phyloP scores from a whole-genome alignment of 768 basidiomycete species.

The Suillus alpinus region DNA sequence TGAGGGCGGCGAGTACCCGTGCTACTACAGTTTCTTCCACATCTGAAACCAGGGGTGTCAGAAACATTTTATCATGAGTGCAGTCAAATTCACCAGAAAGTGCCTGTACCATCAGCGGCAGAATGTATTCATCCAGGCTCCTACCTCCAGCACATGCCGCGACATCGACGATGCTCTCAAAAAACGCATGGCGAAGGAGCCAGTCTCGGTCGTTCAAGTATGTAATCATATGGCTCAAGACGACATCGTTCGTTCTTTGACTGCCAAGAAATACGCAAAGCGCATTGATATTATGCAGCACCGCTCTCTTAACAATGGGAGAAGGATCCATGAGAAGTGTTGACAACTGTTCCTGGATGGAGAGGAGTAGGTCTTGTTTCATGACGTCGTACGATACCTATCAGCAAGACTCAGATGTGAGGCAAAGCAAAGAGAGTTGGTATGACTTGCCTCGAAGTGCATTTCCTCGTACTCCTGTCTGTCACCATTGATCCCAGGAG shows the following conservation, averaged over 20 bases:
- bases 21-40: slow-evolving; percentile 94
- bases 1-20: slow-evolving; percentile 82
- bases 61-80: neutral
- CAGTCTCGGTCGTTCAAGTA: slow-evolving; percentile 90
- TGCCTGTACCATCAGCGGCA: slow-evolving; percentile 96
- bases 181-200: slow-evolving; percentile 87
- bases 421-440: neutral
- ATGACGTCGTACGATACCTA: slow-evolving; percentile 91
- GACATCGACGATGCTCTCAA: slow-evolving; percentile 93
- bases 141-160: slow-evolving; percentile 90
- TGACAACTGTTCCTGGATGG: slow-evolving; percentile 84
- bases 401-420: neutral
- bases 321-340: slow-evolving; percentile 86
- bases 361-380: slow-evolving; percentile 79
- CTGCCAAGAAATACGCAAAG: slow-evolving; percentile 93
- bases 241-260: slow-evolving; percentile 90
- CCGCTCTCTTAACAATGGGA: slow-evolving; percentile 86
- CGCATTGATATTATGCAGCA: slow-evolving; percentile 81
- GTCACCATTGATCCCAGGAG: slow-evolving; percentile 41
- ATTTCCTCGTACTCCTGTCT: slow-evolving; percentile 73
- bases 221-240: slow-evolving; percentile 85
- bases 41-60: slow-evolving; percentile 47
- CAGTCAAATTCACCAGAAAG: slow-evolving; percentile 65
- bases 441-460: slow-evolving; percentile 67
- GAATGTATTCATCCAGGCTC: slow-evolving; percentile 92